Conservation (phyloP, 1,139 yeast species). For the Suhomyces yuchorum region DNA sequence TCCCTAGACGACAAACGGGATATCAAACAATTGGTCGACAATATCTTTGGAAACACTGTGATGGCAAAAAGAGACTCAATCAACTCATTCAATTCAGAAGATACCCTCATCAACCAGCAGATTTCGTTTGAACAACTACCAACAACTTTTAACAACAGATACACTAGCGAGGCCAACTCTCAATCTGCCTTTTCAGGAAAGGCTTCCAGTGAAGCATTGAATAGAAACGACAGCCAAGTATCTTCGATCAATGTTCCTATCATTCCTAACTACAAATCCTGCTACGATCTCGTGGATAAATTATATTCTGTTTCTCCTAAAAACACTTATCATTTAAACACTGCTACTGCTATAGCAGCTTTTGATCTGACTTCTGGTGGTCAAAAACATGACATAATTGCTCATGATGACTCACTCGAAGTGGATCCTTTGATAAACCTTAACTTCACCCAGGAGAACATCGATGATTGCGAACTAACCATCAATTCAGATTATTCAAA, state of each 20-base stretch:
- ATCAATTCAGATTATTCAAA: slow-evolving; percentile 19
- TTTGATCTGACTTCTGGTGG: slow-evolving; percentile 16
- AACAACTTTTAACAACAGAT: slow-evolving; percentile 12
- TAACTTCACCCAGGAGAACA: slow-evolving; percentile 13
- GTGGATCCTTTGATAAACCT: slow-evolving; percentile 17
- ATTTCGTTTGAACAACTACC: slow-evolving; percentile 15
- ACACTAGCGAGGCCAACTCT: not conserved
- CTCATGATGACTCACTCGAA: slow-evolving; percentile 14
- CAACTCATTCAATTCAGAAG: slow-evolving; percentile 16
- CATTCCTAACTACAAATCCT: slow-evolving; percentile 21
- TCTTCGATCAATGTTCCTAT: not conserved
- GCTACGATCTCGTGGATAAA: slow-evolving; percentile 36
- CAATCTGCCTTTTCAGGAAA: not conserved
- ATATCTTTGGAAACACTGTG: slow-evolving; percentile 15
- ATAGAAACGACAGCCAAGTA: not conserved
- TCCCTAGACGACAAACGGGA: slow-evolving; percentile 10
- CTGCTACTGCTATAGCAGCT: slow-evolving; percentile 36
- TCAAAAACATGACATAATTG: slow-evolving; percentile 11
- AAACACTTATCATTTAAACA: slow-evolving; percentile 39
- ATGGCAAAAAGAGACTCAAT: slow-evolving; percentile 12
- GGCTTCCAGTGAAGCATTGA: not conserved
- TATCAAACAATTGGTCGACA: slow-evolving; percentile 12
- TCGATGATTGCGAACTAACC: slow-evolving; percentile 17
- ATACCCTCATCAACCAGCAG: slow-evolving; percentile 14
- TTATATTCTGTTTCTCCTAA: slow-evolving; percentile 46